These are phyloP conservation scores for Globisporangium iwayamae DNA, from an alignment of 352 stramenopile genomes.

Conservation along the genomic window DNA sequence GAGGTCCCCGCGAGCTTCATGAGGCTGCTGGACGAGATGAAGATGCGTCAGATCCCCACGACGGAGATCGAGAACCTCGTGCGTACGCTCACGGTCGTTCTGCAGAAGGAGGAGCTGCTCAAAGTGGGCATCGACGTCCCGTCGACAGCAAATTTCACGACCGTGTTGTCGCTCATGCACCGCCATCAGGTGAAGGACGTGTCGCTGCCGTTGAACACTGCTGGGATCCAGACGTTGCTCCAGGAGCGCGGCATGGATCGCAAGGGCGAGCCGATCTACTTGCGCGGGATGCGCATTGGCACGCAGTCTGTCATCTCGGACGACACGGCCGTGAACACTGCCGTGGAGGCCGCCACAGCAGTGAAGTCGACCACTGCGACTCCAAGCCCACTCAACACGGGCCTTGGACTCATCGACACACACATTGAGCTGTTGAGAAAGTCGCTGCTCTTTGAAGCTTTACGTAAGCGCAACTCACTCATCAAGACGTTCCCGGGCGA, in stretches of 20 bases:
- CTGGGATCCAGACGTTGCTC: conserved; percentile 39
- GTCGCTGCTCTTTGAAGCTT: conserved; percentile 52
- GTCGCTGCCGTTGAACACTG: conserved; percentile 33
- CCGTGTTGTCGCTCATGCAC: conserved; percentile 51
- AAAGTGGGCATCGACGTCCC: conserved; percentile 42
- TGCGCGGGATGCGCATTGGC: conserved; percentile 61
- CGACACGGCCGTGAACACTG: conserved; percentile 2
- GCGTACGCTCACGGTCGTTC: conserved; percentile 40
- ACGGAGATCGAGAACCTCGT: conserved; percentile 59
- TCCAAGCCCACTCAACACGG: conserved; percentile 29
- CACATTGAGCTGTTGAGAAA: conserved; percentile 67
- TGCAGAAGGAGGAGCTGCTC: conserved; percentile 60
- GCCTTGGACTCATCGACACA: conserved; percentile 58
- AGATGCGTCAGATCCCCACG: conserved; percentile 47
- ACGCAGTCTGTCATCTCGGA: conserved; percentile 34
- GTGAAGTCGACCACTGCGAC: neutral
- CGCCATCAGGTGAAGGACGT: conserved; percentile 55
- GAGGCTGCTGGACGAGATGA: conserved; percentile 47
- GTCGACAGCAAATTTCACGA: conserved; percentile 39
- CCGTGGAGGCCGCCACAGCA: neutral
- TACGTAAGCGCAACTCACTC: conserved; percentile 72
- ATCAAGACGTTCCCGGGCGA: conserved; percentile 58
- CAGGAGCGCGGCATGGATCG: conserved; percentile 57
- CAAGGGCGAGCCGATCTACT: conserved; percentile 50
- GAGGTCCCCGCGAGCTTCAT: conserved; percentile 42